Percentiles rank a stretch among this genome's conserved stretches.
These are phyloP conservation scores for Alternaria novae-zelandiae DNA, from an alignment of 2,329 filamentous ascomycete genomes.

Conservation along the genomic window DNA sequence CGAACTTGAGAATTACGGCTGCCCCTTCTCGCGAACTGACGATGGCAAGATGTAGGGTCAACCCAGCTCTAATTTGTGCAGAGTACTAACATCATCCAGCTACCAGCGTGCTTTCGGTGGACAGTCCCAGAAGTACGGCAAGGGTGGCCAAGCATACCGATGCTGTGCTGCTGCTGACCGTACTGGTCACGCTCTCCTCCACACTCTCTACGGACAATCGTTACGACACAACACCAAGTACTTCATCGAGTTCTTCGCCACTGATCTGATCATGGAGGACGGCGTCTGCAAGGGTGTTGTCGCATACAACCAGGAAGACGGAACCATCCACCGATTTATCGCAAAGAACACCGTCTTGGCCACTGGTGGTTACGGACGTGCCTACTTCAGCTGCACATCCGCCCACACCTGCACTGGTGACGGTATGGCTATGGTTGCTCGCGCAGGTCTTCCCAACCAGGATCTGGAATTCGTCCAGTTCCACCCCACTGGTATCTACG, in stretches of 20 bases:
- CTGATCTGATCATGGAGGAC: conserved; percentile 97
- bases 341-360: conserved; percentile 96
- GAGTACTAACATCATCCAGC: conserved; percentile 51
- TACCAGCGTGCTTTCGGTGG: conserved; percentile 99
- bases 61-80: background rate
- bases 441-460: conserved; percentile 96
- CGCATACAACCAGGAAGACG: conserved; percentile 98
- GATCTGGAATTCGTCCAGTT: conserved; percentile 99
- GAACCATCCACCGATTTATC: conserved; percentile 94
- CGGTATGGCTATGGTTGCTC: conserved; percentile 98
- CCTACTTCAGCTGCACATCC: conserved; percentile 98
- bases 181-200: conserved; percentile 95
- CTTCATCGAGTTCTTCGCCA: conserved; percentile 99
- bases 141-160: conserved; percentile 97
- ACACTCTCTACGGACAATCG: conserved; percentile 98
- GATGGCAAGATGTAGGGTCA: conserved; percentile 82
- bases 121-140: conserved; percentile 92
- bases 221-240: conserved; percentile 98
- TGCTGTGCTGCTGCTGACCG: conserved; percentile 95
- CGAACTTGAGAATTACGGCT: conserved; percentile 96
- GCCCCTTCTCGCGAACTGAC: conserved; percentile 94
- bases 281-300: conserved; percentile 96
- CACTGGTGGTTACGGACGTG: conserved; percentile 95
- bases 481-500: conserved; percentile 99
- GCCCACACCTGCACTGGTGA: conserved; percentile 99